Evolutionary conservation across 371 early-diverging fungal species (phyloP), one percentile per base, ranked within the genome.

Genomic region (Mortierella sp.): DNA sequence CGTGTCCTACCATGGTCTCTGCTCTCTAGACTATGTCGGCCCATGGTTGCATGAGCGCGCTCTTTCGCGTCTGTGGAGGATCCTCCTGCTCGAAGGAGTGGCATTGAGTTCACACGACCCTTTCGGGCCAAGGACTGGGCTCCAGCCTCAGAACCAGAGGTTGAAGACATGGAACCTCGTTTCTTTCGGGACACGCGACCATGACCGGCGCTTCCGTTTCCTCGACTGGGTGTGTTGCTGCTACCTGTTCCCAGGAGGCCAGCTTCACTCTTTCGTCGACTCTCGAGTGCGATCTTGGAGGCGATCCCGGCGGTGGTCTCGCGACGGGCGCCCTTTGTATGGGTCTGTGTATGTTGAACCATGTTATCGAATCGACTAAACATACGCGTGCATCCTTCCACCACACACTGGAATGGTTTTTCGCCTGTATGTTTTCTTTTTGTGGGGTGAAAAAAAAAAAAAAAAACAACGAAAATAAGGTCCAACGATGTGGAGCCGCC

Each of bases 301-400:
- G 68, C 68, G n/a, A 74, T 74, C 18, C 68, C 68, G 1, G 64
- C 68, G 14, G 68, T 64, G n/a, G 74, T 64, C 29, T 74, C 74
- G 19, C 74, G 74, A 9, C 68, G 68, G 1, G 65, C 50, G 14
- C 74, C 74, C 19, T 68, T 74, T 57, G 82, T 82, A 59, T 87
- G 88, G 1, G 86, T 87, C 57, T 86, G 86, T 7, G 86, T 87
- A 63, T 87, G 88, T 60, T 87, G 88, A 81, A 87, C 86, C 88
- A 87, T 87, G 68, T 87, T 87, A 67, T 87, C 88, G 62, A 85
- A 86, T 0, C 88, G 84, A 62, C 88, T 87, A 30, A 87, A 87
- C 75, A 79, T 85, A 63, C 88, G 76, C 53, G 74, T 83, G 57
- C 88, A 87, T 29, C 85, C 88, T 21, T 84, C 83, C 15, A 87